Evolutionary conservation across 177 flowering plant genomes (phyloP).

Genomic region (Tripterygium wilfordii): DNA sequence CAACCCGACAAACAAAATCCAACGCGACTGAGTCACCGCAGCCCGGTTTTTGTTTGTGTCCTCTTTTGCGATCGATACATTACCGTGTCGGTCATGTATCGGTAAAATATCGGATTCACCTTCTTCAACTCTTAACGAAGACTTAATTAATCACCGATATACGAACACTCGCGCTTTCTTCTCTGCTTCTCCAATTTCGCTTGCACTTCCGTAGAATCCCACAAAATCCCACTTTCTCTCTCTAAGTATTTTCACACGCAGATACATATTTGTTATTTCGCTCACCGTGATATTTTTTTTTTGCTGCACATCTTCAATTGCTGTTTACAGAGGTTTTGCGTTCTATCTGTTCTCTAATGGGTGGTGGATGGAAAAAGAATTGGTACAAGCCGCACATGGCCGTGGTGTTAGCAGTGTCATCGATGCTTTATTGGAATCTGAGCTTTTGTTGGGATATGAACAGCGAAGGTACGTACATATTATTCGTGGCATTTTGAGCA

Average conservation of each 20-base stretch:
- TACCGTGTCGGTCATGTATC: not conserved
- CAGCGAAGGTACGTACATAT: conserved; percentile 36
- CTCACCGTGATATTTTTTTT: too few relatives aligned
- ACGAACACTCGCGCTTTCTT: conserved; percentile 22
- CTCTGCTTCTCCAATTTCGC: conserved; percentile 7
- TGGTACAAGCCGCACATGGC: conserved; percentile 6
- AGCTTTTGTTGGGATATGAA: conserved; percentile 25
- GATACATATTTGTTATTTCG: too few relatives aligned
- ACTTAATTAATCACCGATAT: not conserved
- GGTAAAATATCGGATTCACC: too few relatives aligned
- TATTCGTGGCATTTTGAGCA: too few relatives aligned
- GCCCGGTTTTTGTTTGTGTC: too few relatives aligned
- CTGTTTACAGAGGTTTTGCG: too few relatives aligned
- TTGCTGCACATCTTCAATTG: too few relatives aligned
- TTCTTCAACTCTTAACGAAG: not conserved
- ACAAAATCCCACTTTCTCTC: too few relatives aligned
- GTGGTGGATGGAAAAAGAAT: conserved; percentile 13
- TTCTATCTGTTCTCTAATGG: conserved; percentile 17
- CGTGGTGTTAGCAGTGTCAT: not conserved
- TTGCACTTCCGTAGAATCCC: not conserved
- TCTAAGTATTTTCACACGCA: too few relatives aligned
- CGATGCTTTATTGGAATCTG: conserved; percentile 2
- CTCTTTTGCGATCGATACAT: not conserved
- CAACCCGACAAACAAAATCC: conserved; percentile 1
- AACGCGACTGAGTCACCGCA: not conserved